These are phyloP conservation scores for Zalaria sp. DNA, from an alignment of 2,329 filamentous ascomycete genomes.

Conservation along the genomic window DNA sequence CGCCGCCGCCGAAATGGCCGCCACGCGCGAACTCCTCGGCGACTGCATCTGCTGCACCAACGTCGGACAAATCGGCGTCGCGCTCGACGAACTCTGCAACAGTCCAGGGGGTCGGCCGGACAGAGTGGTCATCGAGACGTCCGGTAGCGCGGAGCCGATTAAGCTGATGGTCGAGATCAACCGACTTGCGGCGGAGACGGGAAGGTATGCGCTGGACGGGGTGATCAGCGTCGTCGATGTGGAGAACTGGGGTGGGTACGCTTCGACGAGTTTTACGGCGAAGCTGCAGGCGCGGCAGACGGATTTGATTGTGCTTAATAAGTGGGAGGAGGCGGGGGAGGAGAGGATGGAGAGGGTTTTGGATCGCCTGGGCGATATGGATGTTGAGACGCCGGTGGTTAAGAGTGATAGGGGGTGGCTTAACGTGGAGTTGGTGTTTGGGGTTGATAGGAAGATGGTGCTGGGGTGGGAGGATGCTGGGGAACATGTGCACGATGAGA, in stretches of 20 bases:
- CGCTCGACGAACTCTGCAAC: constrained; percentile 53
- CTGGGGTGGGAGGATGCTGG: constrained; percentile 23
- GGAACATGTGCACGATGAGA: constrained; percentile 22
- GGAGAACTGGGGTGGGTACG: constrained; percentile 89
- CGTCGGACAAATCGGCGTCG: constrained; percentile 75
- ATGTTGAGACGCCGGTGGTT: constrained; percentile 62
- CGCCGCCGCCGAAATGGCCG: constrained; percentile 65
- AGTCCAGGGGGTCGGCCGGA: constrained; percentile 49
- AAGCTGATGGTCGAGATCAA: constrained; percentile 88
- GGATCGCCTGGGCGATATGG: constrained; percentile 67
- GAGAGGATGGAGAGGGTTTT: constrained; percentile 61
- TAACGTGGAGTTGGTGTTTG: constrained; percentile 66
- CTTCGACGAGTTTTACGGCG: constrained; percentile 80
- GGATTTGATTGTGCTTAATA: constrained; percentile 83
- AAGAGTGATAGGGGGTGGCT: constrained; percentile 76
- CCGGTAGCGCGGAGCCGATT: constrained; percentile 66
- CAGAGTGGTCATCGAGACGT: constrained; percentile 88
- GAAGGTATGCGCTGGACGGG: constrained; percentile 64
- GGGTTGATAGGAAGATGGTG: constrained; percentile 71
- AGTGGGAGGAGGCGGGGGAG: constrained; percentile 71
- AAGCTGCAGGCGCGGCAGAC: constrained; percentile 81
- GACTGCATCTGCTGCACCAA: constrained; percentile 99
- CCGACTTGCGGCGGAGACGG: constrained; percentile 55
- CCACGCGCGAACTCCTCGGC: constrained; percentile 84
- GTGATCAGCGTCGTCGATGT: constrained; percentile 85